These are phyloP conservation scores for Trichoderma lentiforme DNA, from an alignment of 2,329 filamentous ascomycete genomes.

Conservation along the genomic window DNA sequence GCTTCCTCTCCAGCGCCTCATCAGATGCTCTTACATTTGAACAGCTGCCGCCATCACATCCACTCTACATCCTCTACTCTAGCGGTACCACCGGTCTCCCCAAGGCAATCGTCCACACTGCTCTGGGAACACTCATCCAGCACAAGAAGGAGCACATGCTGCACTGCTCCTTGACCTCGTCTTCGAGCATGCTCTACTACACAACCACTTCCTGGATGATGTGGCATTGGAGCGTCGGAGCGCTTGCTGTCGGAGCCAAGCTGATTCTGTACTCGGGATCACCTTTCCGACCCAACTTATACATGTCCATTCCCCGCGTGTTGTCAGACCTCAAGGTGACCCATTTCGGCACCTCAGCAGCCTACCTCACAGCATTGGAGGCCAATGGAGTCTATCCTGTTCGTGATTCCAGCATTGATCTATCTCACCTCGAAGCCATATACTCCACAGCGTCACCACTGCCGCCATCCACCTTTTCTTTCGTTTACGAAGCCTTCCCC, in stretches of 20 bases:
- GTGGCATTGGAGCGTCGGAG: constrained; percentile 96
- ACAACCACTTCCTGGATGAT: constrained; percentile 99
- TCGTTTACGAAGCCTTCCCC: constrained; percentile 83
- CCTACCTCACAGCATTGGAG: constrained; percentile 88
- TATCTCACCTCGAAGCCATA: constrained; percentile 71
- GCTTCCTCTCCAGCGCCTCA: constrained; percentile 42
- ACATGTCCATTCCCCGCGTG: constrained; percentile 77
- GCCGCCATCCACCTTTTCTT: constrained; percentile 87
- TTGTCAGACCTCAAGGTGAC: constrained; percentile 80
- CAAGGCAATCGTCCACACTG: constrained; percentile 92
- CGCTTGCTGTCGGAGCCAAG: constrained; percentile 76
- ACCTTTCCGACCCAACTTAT: constrained; percentile 75
- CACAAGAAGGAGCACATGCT: constrained; percentile 96
- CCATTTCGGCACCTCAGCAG: constrained; percentile 92
- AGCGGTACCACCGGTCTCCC: constrained; percentile 84
- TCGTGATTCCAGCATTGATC: constrained; percentile 50
- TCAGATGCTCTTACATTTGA: constrained; percentile 60
- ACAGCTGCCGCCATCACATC: constrained; percentile 79
- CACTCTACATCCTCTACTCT: constrained; percentile 90
- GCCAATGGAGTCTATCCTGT: constrained; percentile 64
- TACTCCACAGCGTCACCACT: constrained; percentile 93
- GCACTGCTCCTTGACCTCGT: constrained; percentile 73
- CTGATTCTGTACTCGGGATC: constrained; percentile 90
- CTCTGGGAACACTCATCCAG: constrained; percentile 84
- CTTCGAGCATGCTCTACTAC: constrained; percentile 83